These are phyloP conservation scores for Prunus yedoensis DNA, from an alignment of 331 rosid genomes.

Conservation along the genomic window DNA sequence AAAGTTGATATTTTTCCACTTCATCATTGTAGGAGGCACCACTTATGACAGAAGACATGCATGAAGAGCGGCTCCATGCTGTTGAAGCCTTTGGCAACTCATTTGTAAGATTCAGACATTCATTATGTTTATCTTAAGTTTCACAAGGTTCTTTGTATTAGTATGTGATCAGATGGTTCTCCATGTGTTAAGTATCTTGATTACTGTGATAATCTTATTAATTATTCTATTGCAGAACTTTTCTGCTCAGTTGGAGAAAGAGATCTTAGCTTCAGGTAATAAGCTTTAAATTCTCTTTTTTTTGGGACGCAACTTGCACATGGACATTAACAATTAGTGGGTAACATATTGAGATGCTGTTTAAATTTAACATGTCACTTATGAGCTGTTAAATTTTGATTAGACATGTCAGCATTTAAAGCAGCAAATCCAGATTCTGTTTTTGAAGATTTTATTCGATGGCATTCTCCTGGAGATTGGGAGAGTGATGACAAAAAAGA, in stretches of 20 bases:
- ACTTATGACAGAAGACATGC: constrained; percentile 99
- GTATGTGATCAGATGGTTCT: neutral
- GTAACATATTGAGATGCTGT: neutral
- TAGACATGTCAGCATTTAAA: constrained; percentile 97
- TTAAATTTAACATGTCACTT: constrained; percentile 2
- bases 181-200: neutral
- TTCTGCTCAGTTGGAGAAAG: constrained; percentile 94
- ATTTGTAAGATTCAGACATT: constrained; percentile 59
- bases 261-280: constrained; percentile 89
- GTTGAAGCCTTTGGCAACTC: constrained; percentile 86
- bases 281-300: constrained; percentile 4
- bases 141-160: neutral
- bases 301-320: neutral
- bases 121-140: neutral
- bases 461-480: constrained; percentile 99
- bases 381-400: constrained; percentile 31
- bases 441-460: constrained; percentile 94
- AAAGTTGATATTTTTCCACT: constrained; percentile 16
- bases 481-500: constrained; percentile 46
- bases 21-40: constrained; percentile 69
- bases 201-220: neutral
- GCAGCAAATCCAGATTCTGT: constrained; percentile 93
- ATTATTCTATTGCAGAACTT: constrained; percentile 54
- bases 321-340: neutral
- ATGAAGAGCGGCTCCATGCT: constrained; percentile 94